Evolutionary conservation across 75 land plant species (phyloP), one percentile per base, ranked within the genome.

Genomic region (Cunninghamia lanceolata): DNA sequence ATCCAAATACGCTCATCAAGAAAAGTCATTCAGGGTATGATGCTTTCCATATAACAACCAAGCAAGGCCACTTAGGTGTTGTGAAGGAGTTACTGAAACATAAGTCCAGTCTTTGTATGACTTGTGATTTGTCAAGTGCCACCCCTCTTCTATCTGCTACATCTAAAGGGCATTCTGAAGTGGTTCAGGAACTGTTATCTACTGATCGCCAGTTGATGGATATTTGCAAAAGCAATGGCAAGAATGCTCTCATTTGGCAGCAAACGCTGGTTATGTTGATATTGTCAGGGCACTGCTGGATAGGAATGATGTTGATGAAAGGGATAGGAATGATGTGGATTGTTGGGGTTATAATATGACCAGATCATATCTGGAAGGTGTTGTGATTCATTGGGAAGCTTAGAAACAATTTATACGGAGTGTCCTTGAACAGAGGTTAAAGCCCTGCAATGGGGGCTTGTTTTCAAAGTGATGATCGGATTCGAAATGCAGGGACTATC

Each of bases 171-270:
- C 90, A 89, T 82, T 45, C 63, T 19, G 90, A 86, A 36, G 75
- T 89, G 5, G 87, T 83, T 3, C 82, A 86, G 19, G 92, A 89
- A 40, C 63, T 93, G 39, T 86, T 93, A 17, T 80, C 89, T 43
- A 89, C 74, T 52, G 92, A 92, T 87, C 50, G 87, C 77, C 88
- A 87, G 85, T 85, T 90, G 85, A 30, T 93, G 19, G 93, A 92
- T 80, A 85, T 88, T 28, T 76, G 87, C 32, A 93, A 86, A 84
- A 85, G 85, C 68, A 93, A 92, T 86, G 93, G 92, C 32, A 93
- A 93, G 87, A 93, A 93, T 88, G 95, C 95, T 30, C 84, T 52
- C 95, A 93, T 82, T 86, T 93, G 28, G 91, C 93, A 79, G 93
- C 92, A 8, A 59, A 93, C 42, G 85, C 74, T 47, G 95, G 95